Evolutionary conservation across 371 early-diverging fungal species (phyloP), one percentile per base, ranked within the genome.

Genomic region (Nematocida parisii): DNA sequence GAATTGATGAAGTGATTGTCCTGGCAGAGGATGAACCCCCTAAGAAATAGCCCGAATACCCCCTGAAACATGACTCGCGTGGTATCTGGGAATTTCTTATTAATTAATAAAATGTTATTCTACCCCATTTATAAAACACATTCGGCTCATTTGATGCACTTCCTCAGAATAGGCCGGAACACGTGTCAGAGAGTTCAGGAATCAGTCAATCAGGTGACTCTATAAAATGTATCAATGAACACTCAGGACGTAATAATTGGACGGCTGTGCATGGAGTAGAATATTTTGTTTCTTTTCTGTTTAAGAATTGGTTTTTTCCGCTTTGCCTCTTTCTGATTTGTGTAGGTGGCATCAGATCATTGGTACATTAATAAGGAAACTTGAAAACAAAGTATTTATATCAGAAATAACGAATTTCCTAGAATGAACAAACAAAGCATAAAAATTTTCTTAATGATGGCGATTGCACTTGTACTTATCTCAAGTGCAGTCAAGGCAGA

Each of bases 1-100:
- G 98, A 84, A 97, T 99, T 82, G 98, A 98, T 68, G 86, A 87
- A 52, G 83, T 86, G n/a, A 86, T 87, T 60, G 81, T 83, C 27
- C 64, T 87, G 6, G 85, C 85, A 15, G 82, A 81, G 33, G 82
- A 77, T 18, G 33, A 57, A 42, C 20, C 64, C 44, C 40, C 44
- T 13, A 67, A 64, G 64, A 64, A 64, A 13, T 64, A 33, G 2
- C 33, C 33, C 1, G 33, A 33, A 24, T 13, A 61, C 22, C 15
- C 61, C 0, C 11, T 1, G 15, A 54, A 54, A 20, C 20, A 54
- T 20, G 33, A 33, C 33, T 33, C 33, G 2, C 33, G 33, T 33
- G 33, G 33, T 33, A 33, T 33, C 33, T 2, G 33, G 33, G 33
- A 33, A 33, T 33, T 33, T 33, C 33, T 33, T 33, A 33, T 33